phyloP scores from a whole-genome alignment of 208 protist genomes.

The Wallacemonas rigidus region DNA sequence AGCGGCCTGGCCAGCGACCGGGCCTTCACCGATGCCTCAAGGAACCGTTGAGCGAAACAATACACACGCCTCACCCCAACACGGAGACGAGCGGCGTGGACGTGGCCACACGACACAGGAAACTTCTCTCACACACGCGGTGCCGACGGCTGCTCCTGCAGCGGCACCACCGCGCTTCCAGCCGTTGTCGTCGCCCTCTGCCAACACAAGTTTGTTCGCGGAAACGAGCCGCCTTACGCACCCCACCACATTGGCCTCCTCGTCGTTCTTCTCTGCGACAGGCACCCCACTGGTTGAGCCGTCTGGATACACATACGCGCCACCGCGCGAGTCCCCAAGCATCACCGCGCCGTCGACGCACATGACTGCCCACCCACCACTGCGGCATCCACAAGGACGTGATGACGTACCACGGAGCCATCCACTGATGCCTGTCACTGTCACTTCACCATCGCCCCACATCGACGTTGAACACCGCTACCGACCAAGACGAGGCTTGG shows the following conservation, averaged over 20 bases:
- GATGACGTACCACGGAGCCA: too few species aligned
- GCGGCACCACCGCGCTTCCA: conserved; percentile 6
- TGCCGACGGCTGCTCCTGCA: neutral
- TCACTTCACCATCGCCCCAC: neutral
- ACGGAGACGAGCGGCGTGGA: too few species aligned
- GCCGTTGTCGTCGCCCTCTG: neutral
- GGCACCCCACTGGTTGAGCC: neutral
- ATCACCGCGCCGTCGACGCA: neutral
- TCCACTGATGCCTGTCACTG: too few species aligned
- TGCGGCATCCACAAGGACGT: neutral
- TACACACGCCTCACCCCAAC: neutral
- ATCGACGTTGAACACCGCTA: conserved; percentile 8
- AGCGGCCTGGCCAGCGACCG: too few species aligned
- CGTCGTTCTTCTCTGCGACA: neutral
- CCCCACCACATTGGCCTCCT: conserved; percentile 12
- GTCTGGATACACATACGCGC: too few species aligned
- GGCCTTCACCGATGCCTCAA: neutral
- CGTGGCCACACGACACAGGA: neutral
- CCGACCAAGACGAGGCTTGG: conserved; percentile 2
- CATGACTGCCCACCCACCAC: neutral
- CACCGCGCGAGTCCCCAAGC: neutral
- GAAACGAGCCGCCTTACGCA: conserved; percentile 7
- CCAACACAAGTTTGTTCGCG: neutral
- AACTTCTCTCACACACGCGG: neutral
- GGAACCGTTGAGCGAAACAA: neutral